Percentiles rank a stretch among this genome's conserved stretches.
Conservation (phyloP, 202 grass and related monocot species). For the Carex sylvatica region DNA sequence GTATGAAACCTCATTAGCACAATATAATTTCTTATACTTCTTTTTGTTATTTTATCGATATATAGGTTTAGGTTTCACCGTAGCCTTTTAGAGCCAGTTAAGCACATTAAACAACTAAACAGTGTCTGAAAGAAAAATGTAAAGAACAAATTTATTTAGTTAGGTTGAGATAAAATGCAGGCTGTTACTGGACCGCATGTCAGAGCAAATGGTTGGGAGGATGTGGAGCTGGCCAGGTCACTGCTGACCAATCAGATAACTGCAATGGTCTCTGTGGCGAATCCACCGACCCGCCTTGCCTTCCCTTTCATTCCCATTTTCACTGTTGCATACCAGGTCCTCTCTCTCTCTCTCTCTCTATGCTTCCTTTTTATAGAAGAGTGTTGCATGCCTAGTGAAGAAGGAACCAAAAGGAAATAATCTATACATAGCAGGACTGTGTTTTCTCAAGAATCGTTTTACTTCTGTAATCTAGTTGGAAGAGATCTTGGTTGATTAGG, state of each 20-base stretch:
- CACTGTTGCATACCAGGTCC: conserved; percentile 75
- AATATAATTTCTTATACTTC: not conserved
- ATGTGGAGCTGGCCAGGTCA: conserved; percentile 43
- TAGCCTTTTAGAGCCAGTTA: not conserved
- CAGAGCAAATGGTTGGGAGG: conserved; percentile 73
- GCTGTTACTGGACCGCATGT: conserved; percentile 71
- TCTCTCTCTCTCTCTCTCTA: conserved; percentile 8
- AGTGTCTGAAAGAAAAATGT: not conserved
- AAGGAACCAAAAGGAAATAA: not conserved
- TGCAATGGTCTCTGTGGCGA: conserved; percentile 58
- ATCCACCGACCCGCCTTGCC: conserved; percentile 52
- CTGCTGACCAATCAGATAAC: conserved; percentile 51
- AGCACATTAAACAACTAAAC: not conserved
- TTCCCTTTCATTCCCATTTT: conserved; percentile 71
- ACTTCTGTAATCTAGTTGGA: not conserved
- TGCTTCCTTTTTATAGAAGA: not conserved
- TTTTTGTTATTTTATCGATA: not conserved
- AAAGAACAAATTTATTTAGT: not conserved
- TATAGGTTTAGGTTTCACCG: not conserved
- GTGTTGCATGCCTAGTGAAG: not conserved
- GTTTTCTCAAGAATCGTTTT: not conserved
- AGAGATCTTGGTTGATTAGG: conserved; percentile 5
- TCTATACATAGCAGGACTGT: not conserved
- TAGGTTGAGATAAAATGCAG: conserved; percentile 31
- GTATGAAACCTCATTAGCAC: not conserved